These are phyloP conservation scores for Paecilomyces niveus DNA, from an alignment of 2,329 filamentous ascomycete genomes.

Conservation along the genomic window DNA sequence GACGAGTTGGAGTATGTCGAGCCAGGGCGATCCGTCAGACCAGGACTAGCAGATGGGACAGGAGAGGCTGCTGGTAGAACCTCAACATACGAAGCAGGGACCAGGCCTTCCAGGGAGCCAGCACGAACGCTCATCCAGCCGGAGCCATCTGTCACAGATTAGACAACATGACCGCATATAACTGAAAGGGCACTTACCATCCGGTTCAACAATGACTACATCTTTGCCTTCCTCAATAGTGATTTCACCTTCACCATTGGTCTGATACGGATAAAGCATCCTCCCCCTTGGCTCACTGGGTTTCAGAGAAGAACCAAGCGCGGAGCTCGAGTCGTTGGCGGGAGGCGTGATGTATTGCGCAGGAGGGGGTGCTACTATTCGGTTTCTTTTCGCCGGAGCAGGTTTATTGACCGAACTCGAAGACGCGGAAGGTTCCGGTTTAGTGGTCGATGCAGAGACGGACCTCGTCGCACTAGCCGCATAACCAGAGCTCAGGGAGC, in stretches of 20 bases:
- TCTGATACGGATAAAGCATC: conserved; percentile 86
- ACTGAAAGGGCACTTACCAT: conserved; percentile 60
- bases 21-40: conserved; percentile 51
- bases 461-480: conserved; percentile 72
- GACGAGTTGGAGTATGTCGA: conserved; percentile 74
- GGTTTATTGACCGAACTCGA: conserved; percentile 25
- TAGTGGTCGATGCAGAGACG: conserved; percentile 53
- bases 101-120: conserved; percentile 68
- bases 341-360: conserved; percentile 66
- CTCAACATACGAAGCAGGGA: conserved; percentile 82
- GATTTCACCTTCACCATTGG: conserved; percentile 72
- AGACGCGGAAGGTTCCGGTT: conserved; percentile 37
- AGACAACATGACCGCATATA: neutral
- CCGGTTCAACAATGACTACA: conserved; percentile 71
- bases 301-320: conserved; percentile 34
- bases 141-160: conserved; percentile 60
- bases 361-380: conserved; percentile 83
- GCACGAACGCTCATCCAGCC: conserved; percentile 84
- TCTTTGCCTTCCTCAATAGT: conserved; percentile 72
- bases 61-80: conserved; percentile 44
- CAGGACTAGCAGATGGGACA: conserved; percentile 25
- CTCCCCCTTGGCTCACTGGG: conserved; percentile 61
- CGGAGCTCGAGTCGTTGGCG: conserved; percentile 34
- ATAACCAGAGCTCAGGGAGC: conserved; percentile 81
- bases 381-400: conserved; percentile 48